Conservation (phyloP, 306 rosid species). For the Quercus glauca region DNA sequence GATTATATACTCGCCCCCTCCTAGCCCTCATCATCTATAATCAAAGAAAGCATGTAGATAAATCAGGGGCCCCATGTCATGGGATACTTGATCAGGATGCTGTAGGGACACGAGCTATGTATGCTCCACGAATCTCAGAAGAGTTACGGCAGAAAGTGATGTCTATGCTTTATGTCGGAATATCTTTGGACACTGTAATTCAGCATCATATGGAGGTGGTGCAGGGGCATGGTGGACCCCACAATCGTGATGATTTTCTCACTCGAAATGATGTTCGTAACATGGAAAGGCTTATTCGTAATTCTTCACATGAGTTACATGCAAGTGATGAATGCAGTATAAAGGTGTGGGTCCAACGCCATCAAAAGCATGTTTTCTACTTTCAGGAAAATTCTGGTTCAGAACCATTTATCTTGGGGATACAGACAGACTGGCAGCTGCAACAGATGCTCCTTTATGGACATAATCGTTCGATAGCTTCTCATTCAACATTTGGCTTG, state of each 20-base stretch:
- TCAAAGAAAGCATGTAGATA: constrained; percentile 71
- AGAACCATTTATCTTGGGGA: constrained; percentile 61
- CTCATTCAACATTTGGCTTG: constrained; percentile 61
- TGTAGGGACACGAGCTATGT: constrained; percentile 87
- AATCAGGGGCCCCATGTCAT: constrained; percentile 74
- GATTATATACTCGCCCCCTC: constrained; percentile 58
- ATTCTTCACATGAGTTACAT: constrained; percentile 52
- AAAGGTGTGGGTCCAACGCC: constrained; percentile 67
- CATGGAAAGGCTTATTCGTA: constrained; percentile 70
- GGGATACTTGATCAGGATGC: constrained; percentile 71
- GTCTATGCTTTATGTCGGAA: constrained; percentile 69
- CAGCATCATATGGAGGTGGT: constrained; percentile 63
- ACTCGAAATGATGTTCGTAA: constrained; percentile 78
- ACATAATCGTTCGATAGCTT: constrained; percentile 47
- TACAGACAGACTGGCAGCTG: constrained; percentile 88
- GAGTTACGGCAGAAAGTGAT: constrained; percentile 80
- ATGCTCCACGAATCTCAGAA: constrained; percentile 77
- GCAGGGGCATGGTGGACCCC: constrained; percentile 74
- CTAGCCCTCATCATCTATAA: constrained; percentile 71
- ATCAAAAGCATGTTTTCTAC: constrained; percentile 63
- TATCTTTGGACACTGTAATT: constrained; percentile 60
- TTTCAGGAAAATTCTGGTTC: constrained; percentile 47
- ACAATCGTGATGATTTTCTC: constrained; percentile 70
- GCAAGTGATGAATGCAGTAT: constrained; percentile 55
- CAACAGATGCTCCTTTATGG: constrained; percentile 76